These are phyloP conservation scores for Glycine tomentella DNA, from an alignment of 306 rosid species.

Conservation along the genomic window DNA sequence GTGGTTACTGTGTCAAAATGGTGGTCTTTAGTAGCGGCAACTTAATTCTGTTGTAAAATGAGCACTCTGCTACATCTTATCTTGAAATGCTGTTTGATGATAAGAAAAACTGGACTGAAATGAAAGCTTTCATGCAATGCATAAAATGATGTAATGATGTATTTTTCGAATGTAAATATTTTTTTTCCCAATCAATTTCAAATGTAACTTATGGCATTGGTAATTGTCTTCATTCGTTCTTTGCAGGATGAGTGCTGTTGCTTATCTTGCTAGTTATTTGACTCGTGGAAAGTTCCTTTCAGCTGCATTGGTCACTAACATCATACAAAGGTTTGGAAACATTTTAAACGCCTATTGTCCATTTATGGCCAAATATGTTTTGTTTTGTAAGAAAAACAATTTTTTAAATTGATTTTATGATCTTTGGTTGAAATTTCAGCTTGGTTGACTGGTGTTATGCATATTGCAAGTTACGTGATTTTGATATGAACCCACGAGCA, in stretches of 20 bases:
- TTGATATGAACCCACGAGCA: conserved; percentile 62
- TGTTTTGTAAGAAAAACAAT: background rate
- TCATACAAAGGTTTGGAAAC: conserved; percentile 68
- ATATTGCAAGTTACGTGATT: conserved; percentile 60
- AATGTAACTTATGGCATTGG: conserved; percentile 18
- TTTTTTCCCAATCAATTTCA: background rate
- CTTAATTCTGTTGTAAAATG: conserved; percentile 7
- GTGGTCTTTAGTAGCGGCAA: background rate
- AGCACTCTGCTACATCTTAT: background rate
- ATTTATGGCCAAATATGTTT: background rate
- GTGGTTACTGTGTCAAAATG: conserved; percentile 32
- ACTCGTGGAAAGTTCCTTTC: conserved; percentile 85
- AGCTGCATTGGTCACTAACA: conserved; percentile 57
- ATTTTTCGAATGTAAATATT: too few species aligned
- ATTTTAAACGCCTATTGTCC: background rate
- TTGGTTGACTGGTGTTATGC: conserved; percentile 75
- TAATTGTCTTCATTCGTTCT: conserved; percentile 4
- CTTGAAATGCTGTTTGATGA: conserved; percentile 4
- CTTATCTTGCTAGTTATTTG: conserved; percentile 90
- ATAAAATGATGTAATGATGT: background rate
- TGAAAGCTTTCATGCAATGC: background rate
- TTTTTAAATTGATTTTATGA: conserved; percentile 1
- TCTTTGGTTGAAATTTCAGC: conserved; percentile 59
- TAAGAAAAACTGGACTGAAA: conserved; percentile 6
- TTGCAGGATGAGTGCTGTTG: conserved; percentile 92